Conservation (phyloP, 441 rosid genomes). For the Capsella rubella region DNA sequence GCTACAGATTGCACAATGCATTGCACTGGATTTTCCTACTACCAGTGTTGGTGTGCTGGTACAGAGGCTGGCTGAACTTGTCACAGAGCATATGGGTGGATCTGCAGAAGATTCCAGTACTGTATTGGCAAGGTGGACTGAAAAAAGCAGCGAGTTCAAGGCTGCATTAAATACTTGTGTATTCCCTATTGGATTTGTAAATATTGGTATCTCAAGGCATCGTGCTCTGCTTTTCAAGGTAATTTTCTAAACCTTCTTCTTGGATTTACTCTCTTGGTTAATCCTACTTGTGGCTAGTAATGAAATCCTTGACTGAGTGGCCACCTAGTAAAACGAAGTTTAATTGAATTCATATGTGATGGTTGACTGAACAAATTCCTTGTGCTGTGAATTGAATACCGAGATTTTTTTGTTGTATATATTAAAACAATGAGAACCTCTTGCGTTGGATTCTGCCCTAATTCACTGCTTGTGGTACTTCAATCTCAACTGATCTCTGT, state of each 20-base stretch:
- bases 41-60: constrained; percentile 68
- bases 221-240: constrained; percentile 99
- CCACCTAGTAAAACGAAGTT: neutral
- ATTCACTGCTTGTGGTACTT: constrained; percentile 28
- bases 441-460: neutral
- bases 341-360: neutral
- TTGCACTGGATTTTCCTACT: constrained; percentile 75
- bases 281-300: constrained; percentile 15
- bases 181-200: constrained; percentile 89
- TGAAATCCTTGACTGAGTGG: constrained; percentile 7
- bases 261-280: constrained; percentile 6
- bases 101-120: constrained; percentile 89
- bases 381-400: constrained; percentile 19
- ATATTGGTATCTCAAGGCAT: constrained; percentile 89
- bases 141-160: constrained; percentile 80
- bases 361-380: constrained; percentile 4
- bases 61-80: constrained; percentile 90
- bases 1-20: constrained; percentile 80
- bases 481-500: neutral
- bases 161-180: constrained; percentile 75
- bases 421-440: constrained; percentile 4
- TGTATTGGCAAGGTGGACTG: constrained; percentile 86
- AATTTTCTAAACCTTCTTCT: constrained; percentile 31
- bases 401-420: neutral
- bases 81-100: constrained; percentile 96